Conservation (phyloP, 148 eudicot species). For the Amaranthus cruentus region DNA sequence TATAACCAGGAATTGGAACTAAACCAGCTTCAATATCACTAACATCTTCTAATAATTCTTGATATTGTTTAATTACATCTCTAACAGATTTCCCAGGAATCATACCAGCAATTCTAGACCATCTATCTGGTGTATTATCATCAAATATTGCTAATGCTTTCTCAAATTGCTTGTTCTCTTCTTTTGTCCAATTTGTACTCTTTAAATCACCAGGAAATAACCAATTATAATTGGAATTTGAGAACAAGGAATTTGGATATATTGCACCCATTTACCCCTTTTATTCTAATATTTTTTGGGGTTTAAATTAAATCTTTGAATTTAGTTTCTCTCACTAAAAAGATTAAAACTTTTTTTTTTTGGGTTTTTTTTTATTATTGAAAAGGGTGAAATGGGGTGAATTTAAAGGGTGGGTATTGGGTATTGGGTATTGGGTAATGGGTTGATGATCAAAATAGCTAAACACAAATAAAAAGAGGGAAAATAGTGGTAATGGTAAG, state of each 20-base stretch:
- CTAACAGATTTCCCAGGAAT: slow-evolving; percentile 67
- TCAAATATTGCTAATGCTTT: slow-evolving; percentile 73
- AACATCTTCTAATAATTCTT: slow-evolving; percentile 64
- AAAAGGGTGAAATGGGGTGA: slow-evolving; percentile 19
- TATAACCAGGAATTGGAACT: slow-evolving; percentile 73
- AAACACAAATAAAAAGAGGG: not conserved
- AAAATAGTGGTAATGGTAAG: not conserved
- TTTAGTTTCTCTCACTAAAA: not conserved
- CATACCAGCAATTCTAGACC: slow-evolving; percentile 66
- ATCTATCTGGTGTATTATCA: slow-evolving; percentile 65
- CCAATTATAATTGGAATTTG: slow-evolving; percentile 28
- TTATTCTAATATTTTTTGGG: too few relatives aligned
- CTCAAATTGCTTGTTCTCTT: slow-evolving; percentile 87
- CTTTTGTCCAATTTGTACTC: slow-evolving; percentile 62
- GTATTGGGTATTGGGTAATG: too few relatives aligned
- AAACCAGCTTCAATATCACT: slow-evolving; percentile 82
- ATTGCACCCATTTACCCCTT: slow-evolving; percentile 35
- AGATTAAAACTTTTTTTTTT: slow-evolving; percentile 6
- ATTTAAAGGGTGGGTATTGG: slow-evolving; percentile 14
- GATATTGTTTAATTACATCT: slow-evolving; percentile 69
- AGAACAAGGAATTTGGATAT: slow-evolving; percentile 34
- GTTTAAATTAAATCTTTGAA: too few relatives aligned
- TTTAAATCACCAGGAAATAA: slow-evolving; percentile 33
- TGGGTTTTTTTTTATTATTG: slow-evolving; percentile 4
- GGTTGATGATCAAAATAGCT: not conserved